These are phyloP conservation scores for Apiotrichum gracile DNA, from an alignment of 1,284 basidiomycete genomes.

Conservation along the genomic window DNA sequence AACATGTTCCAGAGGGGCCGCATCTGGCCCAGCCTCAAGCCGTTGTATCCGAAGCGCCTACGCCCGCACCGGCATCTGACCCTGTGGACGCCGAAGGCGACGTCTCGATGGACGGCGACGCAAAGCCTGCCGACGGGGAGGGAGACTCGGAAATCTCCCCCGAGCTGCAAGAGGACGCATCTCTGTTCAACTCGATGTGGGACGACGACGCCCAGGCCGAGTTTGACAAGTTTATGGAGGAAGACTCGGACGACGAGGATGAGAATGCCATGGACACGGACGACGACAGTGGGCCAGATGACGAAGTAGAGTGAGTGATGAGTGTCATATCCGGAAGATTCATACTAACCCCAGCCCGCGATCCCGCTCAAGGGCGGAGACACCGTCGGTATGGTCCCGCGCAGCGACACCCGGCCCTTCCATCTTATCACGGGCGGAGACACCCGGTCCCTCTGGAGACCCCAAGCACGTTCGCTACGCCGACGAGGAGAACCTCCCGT, in stretches of 20 bases:
- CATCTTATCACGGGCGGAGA: conserved; percentile 7
- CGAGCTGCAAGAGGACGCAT: neutral
- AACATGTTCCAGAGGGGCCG: conserved; percentile 29
- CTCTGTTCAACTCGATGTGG: conserved; percentile 3
- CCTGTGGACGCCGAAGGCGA: conserved; percentile 64
- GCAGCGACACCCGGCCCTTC: conserved; percentile 12
- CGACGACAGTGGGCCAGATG: neutral
- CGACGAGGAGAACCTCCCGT: conserved; percentile 36
- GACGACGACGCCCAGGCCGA: conserved; percentile 14
- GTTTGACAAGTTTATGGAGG: conserved; percentile 7
- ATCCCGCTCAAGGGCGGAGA: conserved; percentile 7
- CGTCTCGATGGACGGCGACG: conserved; percentile 51
- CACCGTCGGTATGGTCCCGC: conserved; percentile 11
- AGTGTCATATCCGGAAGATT: neutral
- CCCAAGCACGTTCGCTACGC: conserved; percentile 39
- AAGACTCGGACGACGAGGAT: conserved; percentile 2
- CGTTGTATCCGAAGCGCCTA: no score
- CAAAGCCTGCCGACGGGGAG: neutral
- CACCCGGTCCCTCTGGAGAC: neutral
- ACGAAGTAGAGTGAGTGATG: neutral
- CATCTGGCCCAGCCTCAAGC: conserved; percentile 9
- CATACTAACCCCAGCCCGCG: neutral
- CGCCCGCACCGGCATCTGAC: neutral
- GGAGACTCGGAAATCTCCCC: neutral
- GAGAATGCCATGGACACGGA: neutral